These are phyloP conservation scores for Penicillium lividum DNA, from an alignment of 495 filamentous ascomycete species.

Conservation along the genomic window DNA sequence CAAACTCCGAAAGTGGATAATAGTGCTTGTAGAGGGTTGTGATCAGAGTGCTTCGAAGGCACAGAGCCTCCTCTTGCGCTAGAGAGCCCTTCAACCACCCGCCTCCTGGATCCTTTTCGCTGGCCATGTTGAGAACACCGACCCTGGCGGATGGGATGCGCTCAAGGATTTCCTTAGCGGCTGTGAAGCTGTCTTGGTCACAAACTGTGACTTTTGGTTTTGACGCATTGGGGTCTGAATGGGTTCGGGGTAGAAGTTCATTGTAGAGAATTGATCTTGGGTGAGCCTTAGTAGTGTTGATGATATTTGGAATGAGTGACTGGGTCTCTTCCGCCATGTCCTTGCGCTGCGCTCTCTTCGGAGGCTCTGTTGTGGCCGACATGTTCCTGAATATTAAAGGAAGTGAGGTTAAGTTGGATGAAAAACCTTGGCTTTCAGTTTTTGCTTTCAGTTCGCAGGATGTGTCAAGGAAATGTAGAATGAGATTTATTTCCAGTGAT, in stretches of 20 bases:
- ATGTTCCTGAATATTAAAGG: no score
- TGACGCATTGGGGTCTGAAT: neutral
- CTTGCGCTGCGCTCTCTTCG: constrained; percentile 12
- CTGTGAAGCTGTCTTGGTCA: constrained; percentile 16
- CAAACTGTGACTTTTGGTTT: constrained; percentile 8
- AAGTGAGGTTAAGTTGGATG: no score
- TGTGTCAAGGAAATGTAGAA: no score
- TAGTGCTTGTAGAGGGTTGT: constrained; percentile 50
- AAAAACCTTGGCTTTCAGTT: no score
- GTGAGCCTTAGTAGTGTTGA: constrained; percentile 5
- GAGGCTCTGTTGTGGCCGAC: neutral
- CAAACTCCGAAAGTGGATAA: constrained; percentile 56
- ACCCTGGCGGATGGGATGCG: constrained; percentile 11
- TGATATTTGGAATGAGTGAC: constrained; percentile 4
- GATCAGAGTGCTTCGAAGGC: constrained; percentile 56
- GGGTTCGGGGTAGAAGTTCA: constrained; percentile 4
- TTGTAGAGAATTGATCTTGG: constrained; percentile 4
- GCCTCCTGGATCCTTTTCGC: constrained; percentile 51
- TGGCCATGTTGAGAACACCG: constrained; percentile 54
- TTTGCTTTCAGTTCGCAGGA: no score
- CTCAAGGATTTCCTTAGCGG: constrained; percentile 8
- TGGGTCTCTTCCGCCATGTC: constrained; percentile 10
- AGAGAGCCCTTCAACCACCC: constrained; percentile 55
- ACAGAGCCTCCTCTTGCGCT: constrained; percentile 63
- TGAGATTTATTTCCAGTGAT: no score